Evolutionary conservation across 345 rosid genomes (phyloP).

Genomic region (Acer negundo): DNA sequence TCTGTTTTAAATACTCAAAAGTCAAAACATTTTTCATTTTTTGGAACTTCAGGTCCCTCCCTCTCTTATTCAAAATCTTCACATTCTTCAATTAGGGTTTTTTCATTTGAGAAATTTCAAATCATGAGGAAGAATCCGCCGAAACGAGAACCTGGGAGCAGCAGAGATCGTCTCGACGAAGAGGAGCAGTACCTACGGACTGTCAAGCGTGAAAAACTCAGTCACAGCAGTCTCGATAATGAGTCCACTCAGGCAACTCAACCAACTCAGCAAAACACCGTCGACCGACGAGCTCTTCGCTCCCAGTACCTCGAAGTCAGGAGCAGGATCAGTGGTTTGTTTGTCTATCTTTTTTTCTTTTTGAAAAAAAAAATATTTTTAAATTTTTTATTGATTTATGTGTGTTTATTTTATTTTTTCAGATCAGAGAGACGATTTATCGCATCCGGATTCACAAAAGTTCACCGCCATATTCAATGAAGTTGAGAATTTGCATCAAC

Average conservation of each 20-base stretch:
- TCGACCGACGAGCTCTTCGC: slow-evolving; percentile 66
- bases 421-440: slow-evolving; percentile 76
- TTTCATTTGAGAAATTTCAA: neutral
- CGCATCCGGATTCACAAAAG: slow-evolving; percentile 58
- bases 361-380: neutral
- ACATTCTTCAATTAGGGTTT: too few relatives aligned
- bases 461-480: slow-evolving; percentile 55
- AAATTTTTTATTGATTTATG: neutral
- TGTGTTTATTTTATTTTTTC: slow-evolving; percentile 6
- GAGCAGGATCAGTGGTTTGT: slow-evolving; percentile 56
- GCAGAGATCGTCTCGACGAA: neutral
- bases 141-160: slow-evolving; percentile 10
- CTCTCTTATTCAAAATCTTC: too few relatives aligned
- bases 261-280: slow-evolving; percentile 18
- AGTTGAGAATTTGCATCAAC: slow-evolving; percentile 66
- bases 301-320: slow-evolving; percentile 67
- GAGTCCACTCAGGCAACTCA: slow-evolving; percentile 23
- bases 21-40: too few relatives aligned
- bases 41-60: too few relatives aligned
- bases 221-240: slow-evolving; percentile 4
- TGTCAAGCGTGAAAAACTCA: slow-evolving; percentile 25
- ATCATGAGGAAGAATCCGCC: slow-evolving; percentile 19
- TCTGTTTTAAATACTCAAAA: too few relatives aligned
- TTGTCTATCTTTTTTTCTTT: neutral
- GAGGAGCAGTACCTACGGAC: slow-evolving; percentile 18